phyloP scores from a whole-genome alignment of 768 basidiomycete species.

The Boletus sp. region DNA sequence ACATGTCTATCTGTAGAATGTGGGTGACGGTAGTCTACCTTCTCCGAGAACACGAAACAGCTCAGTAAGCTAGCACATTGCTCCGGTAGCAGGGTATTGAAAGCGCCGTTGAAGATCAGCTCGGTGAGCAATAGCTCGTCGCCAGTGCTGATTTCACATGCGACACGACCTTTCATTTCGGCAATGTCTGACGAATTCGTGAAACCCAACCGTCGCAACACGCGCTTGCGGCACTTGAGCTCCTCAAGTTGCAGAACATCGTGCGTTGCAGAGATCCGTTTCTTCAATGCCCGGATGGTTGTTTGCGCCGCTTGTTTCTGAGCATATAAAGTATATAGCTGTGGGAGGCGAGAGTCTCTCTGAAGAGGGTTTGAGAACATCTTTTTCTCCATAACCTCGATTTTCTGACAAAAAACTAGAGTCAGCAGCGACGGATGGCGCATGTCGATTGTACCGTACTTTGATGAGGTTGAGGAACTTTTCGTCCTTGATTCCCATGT shows the following conservation, averaged over 20 bases:
- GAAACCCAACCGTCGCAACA: constrained; percentile 88
- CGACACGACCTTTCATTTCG: constrained; percentile 96
- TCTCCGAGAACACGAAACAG: constrained; percentile 97
- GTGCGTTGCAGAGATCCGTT: constrained; percentile 83
- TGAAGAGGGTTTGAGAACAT: constrained; percentile 79
- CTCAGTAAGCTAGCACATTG: constrained; percentile 92
- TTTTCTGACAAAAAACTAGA: constrained; percentile 59
- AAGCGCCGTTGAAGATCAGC: constrained; percentile 94
- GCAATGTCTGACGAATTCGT: constrained; percentile 88
- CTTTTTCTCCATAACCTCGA: constrained; percentile 82
- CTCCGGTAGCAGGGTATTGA: constrained; percentile 86
- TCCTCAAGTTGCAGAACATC: constrained; percentile 96
- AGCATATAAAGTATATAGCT: constrained; percentile 76
- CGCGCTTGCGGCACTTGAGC: constrained; percentile 91
- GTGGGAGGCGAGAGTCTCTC: constrained; percentile 71
- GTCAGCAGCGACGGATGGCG: background rate
- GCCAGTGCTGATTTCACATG: constrained; percentile 97
- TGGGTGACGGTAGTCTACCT: constrained; percentile 46
- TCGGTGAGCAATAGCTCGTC: constrained; percentile 96
- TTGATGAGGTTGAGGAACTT: constrained; percentile 85
- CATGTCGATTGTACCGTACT: constrained; percentile 39
- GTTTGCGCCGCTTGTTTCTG: constrained; percentile 69
- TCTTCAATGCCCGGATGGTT: constrained; percentile 73
- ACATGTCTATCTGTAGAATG: background rate
- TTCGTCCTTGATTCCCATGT: constrained; percentile 95